Conservation (phyloP, 805 yeast genomes). For the Wickerhamiella kazuoi region DNA sequence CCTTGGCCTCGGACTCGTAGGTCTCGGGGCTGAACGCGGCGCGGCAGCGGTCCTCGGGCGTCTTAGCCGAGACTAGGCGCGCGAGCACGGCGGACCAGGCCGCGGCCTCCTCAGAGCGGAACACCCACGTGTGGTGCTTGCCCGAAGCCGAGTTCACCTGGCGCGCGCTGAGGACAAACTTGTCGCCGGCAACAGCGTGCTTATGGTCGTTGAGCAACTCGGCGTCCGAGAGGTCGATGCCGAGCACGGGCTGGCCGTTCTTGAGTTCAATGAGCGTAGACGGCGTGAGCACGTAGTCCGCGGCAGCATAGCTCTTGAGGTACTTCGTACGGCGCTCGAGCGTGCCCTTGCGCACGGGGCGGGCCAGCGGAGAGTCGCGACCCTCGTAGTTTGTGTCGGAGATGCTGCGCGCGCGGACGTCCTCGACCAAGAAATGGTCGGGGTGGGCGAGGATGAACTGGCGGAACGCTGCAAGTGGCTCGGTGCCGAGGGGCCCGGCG, state of each 20-base stretch:
- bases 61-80: slow-evolving; percentile 41
- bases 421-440: slow-evolving; percentile 43
- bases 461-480: slow-evolving; percentile 77
- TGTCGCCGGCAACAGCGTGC: slow-evolving; percentile 31
- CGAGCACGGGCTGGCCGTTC: slow-evolving; percentile 15
- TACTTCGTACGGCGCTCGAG: slow-evolving; percentile 83
- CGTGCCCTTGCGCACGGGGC: slow-evolving; percentile 55
- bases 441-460: slow-evolving; percentile 56
- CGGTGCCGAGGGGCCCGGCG: slow-evolving; percentile 59
- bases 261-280: slow-evolving; percentile 82
- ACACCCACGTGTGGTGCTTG: slow-evolving; percentile 84
- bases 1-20: neutral
- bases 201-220: slow-evolving; percentile 68
- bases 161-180: slow-evolving; percentile 45
- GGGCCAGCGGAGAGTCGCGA: slow-evolving; percentile 51
- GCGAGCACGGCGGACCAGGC: slow-evolving; percentile 72
- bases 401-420: slow-evolving; percentile 41
- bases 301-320: slow-evolving; percentile 75
- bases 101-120: slow-evolving; percentile 66
- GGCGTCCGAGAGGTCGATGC: slow-evolving; percentile 32
- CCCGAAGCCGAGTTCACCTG: slow-evolving; percentile 16
- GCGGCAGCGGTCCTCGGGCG: slow-evolving; percentile 25
- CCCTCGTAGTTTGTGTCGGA: slow-evolving; percentile 44
- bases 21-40: slow-evolving; percentile 5
- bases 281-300: slow-evolving; percentile 43